These are phyloP conservation scores for Ophiostoma pallidulum DNA, from an alignment of 2,329 filamentous ascomycete species.

Conservation along the genomic window DNA sequence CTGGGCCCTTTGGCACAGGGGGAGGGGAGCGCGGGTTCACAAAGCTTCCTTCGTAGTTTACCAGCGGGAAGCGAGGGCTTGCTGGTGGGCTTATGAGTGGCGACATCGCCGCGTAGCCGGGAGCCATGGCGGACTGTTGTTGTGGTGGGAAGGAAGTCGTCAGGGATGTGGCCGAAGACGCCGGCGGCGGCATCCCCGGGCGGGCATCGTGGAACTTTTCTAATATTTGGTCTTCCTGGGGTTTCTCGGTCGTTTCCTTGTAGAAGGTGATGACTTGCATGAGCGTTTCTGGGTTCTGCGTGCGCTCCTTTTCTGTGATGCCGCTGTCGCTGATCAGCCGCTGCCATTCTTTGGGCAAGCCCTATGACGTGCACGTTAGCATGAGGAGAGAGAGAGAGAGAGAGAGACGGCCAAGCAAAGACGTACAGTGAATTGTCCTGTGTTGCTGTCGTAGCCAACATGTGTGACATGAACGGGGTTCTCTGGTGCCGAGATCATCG, in stretches of 20 bases:
- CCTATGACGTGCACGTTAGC: constrained; percentile 40
- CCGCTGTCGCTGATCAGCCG: constrained; percentile 89
- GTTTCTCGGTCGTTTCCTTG: constrained; percentile 79
- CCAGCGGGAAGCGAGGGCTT: constrained; percentile 74
- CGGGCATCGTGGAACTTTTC: constrained; percentile 93
- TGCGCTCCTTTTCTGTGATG: constrained; percentile 90
- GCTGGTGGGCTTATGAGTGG: constrained; percentile 66
- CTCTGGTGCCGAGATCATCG: constrained; percentile 92
- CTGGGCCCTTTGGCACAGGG: constrained; percentile 61
- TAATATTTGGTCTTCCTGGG: constrained; percentile 77
- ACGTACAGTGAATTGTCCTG: constrained; percentile 89
- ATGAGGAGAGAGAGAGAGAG: not conserved
- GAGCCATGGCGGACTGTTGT: constrained; percentile 37
- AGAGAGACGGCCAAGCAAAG: not conserved
- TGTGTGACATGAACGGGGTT: constrained; percentile 98
- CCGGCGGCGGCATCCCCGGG: constrained; percentile 36
- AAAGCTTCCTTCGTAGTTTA: constrained; percentile 87
- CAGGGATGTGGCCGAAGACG: constrained; percentile 35
- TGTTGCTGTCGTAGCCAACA: constrained; percentile 92
- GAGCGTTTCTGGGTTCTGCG: constrained; percentile 91
- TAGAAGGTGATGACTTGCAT: constrained; percentile 95
- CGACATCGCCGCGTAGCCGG: constrained; percentile 48
- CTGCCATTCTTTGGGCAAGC: constrained; percentile 96
- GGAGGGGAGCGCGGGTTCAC: constrained; percentile 93
- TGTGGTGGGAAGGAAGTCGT: constrained; percentile 23